These are phyloP conservation scores for Pseudocercospora eumusae DNA, from an alignment of 2,329 filamentous ascomycete species.

Conservation along the genomic window DNA sequence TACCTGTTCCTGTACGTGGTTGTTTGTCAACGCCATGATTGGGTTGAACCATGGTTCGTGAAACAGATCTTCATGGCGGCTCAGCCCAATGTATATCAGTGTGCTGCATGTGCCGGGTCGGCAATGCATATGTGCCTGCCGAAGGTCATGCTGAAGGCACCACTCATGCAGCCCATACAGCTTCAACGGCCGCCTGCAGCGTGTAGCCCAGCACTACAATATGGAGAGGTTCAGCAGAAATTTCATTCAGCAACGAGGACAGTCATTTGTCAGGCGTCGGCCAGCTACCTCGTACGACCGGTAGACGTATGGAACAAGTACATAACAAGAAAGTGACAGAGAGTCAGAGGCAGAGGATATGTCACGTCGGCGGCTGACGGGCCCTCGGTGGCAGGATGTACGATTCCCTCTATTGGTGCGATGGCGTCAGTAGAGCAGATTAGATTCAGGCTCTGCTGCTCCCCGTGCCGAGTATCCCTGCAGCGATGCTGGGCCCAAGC, in stretches of 20 bases:
- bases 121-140: constrained; percentile 1
- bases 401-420: constrained; percentile 3
- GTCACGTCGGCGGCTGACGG: constrained; percentile 11
- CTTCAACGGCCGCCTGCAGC: background rate
- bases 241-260: background rate
- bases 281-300: background rate
- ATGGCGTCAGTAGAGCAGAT: constrained; percentile 3
- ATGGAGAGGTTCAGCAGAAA: background rate
- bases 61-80: background rate
- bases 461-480: constrained; percentile 6
- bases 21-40: background rate
- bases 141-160: constrained; percentile 1
- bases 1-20: background rate
- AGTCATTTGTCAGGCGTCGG: constrained; percentile 1
- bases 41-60: constrained; percentile 2
- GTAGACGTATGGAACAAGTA: background rate
- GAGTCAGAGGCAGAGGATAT: constrained; percentile 4
- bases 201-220: background rate
- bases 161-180: background rate
- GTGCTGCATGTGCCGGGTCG: background rate
- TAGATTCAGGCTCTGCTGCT: constrained; percentile 6
- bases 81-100: constrained; percentile 3
- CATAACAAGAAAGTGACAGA: no score
- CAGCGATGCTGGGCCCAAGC: background rate
- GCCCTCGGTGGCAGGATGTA: background rate